Base-by-base conservation (phyloP, 2,329 filamentous ascomycete species). In the Thelonectria blattea region DNA sequence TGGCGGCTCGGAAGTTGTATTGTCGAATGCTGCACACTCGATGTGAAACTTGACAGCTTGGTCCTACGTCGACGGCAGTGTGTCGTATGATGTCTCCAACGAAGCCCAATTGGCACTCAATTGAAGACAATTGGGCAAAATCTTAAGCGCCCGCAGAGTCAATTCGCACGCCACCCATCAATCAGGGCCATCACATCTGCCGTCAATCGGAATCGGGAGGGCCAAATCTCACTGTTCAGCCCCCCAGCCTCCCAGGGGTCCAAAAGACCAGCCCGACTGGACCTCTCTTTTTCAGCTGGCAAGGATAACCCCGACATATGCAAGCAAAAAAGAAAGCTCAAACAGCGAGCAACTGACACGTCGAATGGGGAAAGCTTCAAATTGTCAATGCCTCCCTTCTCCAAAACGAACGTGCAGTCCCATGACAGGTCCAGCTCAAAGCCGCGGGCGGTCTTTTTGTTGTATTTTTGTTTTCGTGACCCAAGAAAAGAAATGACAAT, bases 271-370 rank as follows among this genome's bases (percentile, higher is more conserved):
- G n/a, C n/a, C n/a, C n/a, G n/a, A n/a, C n/a, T n/a, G n/a, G n/a
- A n/a, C n/a, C n/a, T n/a, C n/a, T n/a, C n/a, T n/a, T 17, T 53
- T 18, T 46, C 18, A 24, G 15, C 11, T 50, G 45, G 50, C 56
- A 30, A 46, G 56, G 56, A 59, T 59, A 18, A 51, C 47, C 32
- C 48, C 9, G 42, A n/a, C n/a, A n/a, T 15, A 17, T 15, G 18
- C 39, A 48, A 37, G 37, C 17, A 47, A 43, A 11, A 45, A 32
- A 50, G 18, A 41, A 51, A 37, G 20, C 30, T 49, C 32, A 52
- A 20, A 17, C 41, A 51, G 27, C 22, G 37, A 24, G 32, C 32
- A 41, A 41, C 17, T 56, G 34, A 46, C 37, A 22, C n/a, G 43
- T 24, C 27, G 8, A 24, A 41, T 15, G 47, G 46, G 48, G 43